Conservation (phyloP, 2,329 filamentous ascomycete species). For the Bretziella fagacearum region DNA sequence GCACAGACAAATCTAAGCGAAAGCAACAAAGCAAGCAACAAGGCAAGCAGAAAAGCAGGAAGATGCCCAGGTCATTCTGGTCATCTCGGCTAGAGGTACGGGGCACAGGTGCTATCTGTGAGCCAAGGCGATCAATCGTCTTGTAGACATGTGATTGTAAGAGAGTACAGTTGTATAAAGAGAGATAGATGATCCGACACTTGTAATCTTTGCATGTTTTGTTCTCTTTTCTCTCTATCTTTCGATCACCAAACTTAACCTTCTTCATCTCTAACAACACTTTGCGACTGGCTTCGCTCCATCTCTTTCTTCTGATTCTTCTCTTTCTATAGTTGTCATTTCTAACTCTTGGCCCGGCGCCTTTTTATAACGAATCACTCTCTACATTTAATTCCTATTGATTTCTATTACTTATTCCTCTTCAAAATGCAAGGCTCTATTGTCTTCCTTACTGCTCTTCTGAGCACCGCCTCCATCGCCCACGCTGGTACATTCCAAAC, state of each 20-base stretch:
- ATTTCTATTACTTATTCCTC: background rate
- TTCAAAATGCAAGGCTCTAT: conserved; percentile 11
- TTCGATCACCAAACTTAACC: background rate
- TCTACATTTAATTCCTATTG: background rate
- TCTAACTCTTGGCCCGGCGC: background rate
- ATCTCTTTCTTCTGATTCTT: background rate
- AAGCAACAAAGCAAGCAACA: no score
- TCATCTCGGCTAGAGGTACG: no score
- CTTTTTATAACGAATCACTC: background rate
- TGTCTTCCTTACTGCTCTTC: conserved; percentile 8
- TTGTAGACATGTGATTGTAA: background rate
- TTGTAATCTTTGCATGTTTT: no score
- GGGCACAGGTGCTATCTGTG: background rate
- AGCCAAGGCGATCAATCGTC: background rate
- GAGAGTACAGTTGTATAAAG: background rate
- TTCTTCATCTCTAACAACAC: conserved; percentile 2
- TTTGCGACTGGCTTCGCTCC: conserved; percentile 7
- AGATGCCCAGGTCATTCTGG: no score
- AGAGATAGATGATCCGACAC: no score
- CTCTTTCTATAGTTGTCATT: background rate
- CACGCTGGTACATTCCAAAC: conserved; percentile 3
- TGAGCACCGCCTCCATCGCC: conserved; percentile 7
- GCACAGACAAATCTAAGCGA: no score
- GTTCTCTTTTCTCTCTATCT: background rate
- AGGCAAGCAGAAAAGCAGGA: no score